Conservation (phyloP, 2,329 filamentous ascomycete species). For the Exutisphaerella laricina region DNA sequence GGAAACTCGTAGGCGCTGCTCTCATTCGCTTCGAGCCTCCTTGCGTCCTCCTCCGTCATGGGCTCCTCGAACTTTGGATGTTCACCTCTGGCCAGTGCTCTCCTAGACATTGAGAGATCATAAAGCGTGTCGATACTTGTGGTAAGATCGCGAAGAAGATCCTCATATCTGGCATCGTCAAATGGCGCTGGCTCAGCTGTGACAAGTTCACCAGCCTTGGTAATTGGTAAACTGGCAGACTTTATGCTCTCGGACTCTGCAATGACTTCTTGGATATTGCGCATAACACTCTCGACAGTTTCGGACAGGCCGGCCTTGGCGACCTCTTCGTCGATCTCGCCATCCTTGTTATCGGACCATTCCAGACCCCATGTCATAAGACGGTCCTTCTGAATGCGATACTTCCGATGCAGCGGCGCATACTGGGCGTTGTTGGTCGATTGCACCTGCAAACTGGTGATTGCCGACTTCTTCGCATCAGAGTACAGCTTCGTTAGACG, state of each 20-base stretch:
- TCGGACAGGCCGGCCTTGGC: conserved; percentile 65
- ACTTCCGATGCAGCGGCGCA: conserved; percentile 65
- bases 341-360: conserved; percentile 67
- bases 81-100: conserved; percentile 37
- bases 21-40: background rate
- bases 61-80: conserved; percentile 30
- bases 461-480: conserved; percentile 66
- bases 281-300: conserved; percentile 71
- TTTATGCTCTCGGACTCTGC: conserved; percentile 71
- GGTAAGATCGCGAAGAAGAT: conserved; percentile 67
- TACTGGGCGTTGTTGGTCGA: conserved; percentile 59
- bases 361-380: conserved; percentile 74
- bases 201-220: conserved; percentile 30
- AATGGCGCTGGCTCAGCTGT: conserved; percentile 44
- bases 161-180: conserved; percentile 67
- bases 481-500: conserved; percentile 66
- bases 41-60: conserved; percentile 8
- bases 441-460: conserved; percentile 56
- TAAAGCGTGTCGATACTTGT: conserved; percentile 74
- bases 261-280: conserved; percentile 72
- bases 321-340: conserved; percentile 67
- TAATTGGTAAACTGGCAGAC: conserved; percentile 29
- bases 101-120: conserved; percentile 64
- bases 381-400: conserved; percentile 74
- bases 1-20: too few species aligned